phyloP scores from a whole-genome alignment of 495 filamentous ascomycete species.

The Chaetomium tenue region DNA sequence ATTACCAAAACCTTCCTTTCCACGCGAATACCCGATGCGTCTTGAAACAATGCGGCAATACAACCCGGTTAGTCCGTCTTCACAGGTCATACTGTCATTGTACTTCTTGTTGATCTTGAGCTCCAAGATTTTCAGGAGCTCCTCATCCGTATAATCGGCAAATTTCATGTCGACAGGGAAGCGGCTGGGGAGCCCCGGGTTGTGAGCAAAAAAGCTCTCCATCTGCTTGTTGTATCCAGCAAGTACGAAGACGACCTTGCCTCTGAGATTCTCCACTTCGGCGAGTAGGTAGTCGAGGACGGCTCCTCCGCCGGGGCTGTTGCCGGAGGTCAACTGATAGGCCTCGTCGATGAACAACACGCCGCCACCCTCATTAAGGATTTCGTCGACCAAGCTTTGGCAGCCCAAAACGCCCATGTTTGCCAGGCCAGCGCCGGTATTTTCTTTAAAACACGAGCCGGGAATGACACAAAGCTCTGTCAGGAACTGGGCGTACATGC shows the following conservation, averaged over 20 bases:
- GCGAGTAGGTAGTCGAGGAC: conserved; percentile 74
- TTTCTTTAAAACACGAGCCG: conserved; percentile 58
- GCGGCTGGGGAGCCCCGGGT: conserved; percentile 70
- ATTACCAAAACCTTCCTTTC: conserved; percentile 69
- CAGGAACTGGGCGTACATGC: conserved; percentile 69
- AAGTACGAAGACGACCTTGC: conserved; percentile 73
- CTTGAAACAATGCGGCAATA: conserved; percentile 64
- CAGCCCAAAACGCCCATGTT: conserved; percentile 58
- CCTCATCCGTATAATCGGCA: conserved; percentile 64
- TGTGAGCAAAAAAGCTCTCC: conserved; percentile 77
- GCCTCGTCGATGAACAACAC: conserved; percentile 77
- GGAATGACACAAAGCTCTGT: conserved; percentile 58
- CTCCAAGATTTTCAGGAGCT: conserved; percentile 61
- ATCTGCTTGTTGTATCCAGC: conserved; percentile 77
- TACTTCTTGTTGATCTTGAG: conserved; percentile 50
- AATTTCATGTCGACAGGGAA: conserved; percentile 67
- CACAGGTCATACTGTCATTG: conserved; percentile 54
- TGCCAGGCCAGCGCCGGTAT: conserved; percentile 65
- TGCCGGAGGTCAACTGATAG: conserved; percentile 64
- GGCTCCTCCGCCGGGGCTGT: conserved; percentile 51
- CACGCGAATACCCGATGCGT: conserved; percentile 60
- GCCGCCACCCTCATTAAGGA: conserved; percentile 61
- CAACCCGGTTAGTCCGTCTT: conserved; percentile 59
- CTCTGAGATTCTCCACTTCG: conserved; percentile 71
- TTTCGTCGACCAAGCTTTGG: conserved; percentile 58